Conservation (phyloP, 495 filamentous ascomycete genomes). For the Neurospora hispaniola region DNA sequence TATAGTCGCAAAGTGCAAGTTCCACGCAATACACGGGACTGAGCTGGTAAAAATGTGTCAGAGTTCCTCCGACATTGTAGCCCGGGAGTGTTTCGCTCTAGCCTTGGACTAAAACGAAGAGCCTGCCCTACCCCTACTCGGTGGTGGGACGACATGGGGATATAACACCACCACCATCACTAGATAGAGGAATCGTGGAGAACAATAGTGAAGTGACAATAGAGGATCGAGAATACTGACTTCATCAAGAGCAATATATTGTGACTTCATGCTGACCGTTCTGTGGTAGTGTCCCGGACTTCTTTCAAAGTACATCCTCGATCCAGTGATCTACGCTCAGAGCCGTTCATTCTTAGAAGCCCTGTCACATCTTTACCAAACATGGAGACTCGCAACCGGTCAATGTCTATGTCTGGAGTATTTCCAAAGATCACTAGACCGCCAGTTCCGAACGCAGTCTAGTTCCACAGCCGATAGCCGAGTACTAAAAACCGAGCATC, state of each 20-base stretch:
- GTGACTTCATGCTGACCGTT: neutral
- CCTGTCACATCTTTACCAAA: neutral
- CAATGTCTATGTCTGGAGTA: neutral
- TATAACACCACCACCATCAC: neutral
- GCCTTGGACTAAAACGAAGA: neutral
- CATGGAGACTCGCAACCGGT: neutral
- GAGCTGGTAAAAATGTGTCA: neutral
- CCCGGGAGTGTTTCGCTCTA: neutral
- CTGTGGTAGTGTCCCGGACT: neutral
- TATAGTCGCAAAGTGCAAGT: neutral
- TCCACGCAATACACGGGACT: neutral
- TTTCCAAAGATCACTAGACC: neutral
- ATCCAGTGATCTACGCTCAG: neutral
- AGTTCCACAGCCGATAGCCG: neutral
- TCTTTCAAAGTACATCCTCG: neutral
- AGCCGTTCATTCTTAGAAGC: neutral
- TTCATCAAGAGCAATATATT: neutral
- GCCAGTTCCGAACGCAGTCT: neutral
- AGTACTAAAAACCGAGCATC: neutral
- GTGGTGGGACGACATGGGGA: neutral
- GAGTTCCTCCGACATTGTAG: neutral
- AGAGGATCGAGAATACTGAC: neutral
- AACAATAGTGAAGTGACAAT: neutral
- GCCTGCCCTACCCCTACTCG: neutral
- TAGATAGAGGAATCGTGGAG: neutral